Conservation (phyloP, 78 protist genomes). For the Dictyostelium capitatum region DNA sequence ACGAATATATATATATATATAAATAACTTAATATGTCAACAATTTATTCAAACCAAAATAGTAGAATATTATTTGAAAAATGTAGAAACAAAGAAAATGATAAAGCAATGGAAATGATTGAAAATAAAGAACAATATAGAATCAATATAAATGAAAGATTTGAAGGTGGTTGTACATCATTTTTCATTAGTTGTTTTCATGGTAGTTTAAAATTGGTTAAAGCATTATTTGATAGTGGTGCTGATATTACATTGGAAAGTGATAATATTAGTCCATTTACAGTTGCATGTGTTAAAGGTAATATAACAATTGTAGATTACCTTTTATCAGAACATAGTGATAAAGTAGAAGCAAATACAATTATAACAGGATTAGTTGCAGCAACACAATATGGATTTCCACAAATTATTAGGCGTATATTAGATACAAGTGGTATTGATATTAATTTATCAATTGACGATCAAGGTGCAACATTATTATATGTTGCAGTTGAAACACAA, state of each 20-base stretch:
- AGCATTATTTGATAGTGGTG: constrained; percentile 1
- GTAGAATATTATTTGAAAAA: constrained; percentile 48
- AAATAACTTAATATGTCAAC: constrained; percentile 9
- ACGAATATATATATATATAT: no score
- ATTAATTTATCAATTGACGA: constrained; percentile 42
- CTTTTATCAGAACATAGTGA: not conserved
- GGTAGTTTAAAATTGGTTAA: constrained; percentile 34
- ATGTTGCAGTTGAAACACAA: constrained; percentile 49
- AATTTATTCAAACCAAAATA: constrained; percentile 42
- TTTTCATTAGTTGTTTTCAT: constrained; percentile 28
- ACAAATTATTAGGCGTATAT: constrained; percentile 46
- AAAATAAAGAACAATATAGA: constrained; percentile 1
- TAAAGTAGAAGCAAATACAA: not conserved
- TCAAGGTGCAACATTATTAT: constrained; percentile 58
- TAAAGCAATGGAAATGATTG: constrained; percentile 2
- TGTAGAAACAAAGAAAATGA: constrained; percentile 42
- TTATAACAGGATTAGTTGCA: constrained; percentile 40
- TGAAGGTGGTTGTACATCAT: constrained; percentile 63
- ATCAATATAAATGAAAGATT: constrained; percentile 45
- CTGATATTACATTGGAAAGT: constrained; percentile 7
- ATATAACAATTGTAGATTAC: constrained; percentile 1
- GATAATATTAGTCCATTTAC: constrained; percentile 38
- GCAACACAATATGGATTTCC: constrained; percentile 53
- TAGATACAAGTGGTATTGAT: constrained; percentile 31
- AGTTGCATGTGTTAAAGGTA: constrained; percentile 72